Base-by-base conservation (phyloP, 768 basidiomycete genomes). In the Rhodotorula diobovata region DNA sequence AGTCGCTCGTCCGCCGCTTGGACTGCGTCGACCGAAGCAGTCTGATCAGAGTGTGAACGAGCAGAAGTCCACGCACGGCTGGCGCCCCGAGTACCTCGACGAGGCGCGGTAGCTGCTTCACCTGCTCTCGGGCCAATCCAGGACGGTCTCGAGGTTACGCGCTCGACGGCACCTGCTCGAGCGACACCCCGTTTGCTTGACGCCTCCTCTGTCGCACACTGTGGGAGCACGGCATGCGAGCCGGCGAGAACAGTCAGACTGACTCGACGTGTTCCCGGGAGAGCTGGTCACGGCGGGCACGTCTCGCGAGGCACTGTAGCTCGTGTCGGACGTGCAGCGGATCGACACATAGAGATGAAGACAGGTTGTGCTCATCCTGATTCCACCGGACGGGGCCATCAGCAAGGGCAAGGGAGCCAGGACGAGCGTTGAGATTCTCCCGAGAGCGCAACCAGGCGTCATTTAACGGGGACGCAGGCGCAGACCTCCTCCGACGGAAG, bases 221-320 rank as follows among this genome's bases (percentile, higher is more conserved):
- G 54, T 8, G 54, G 55, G 63, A 18, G 63, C 9, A 21, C 21
- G 4, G 4, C n/a, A 11, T n/a, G 45, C 9, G 16, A 15, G 6
- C 15, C 21, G 45, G 45, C 45, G 45, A 18, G 45, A 46, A 21
- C 18, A 46, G 20, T 4, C 6, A 46, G 15, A 21, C 15, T 46
- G 45, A 46, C 56, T 66, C 14, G 64, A 66, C 34, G 32, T 66
- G 23, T 66, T 58, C 56, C 63, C 53, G 7, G 53, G 56, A 39
- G 53, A 20, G 34, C 45, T 28, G 9, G 48, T 63, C 39, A 50
- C 15, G 7, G 59, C 58, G 1, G 21, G 48, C 25, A 41, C 30
- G 34, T 35, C 34, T 20, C 39, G 53, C 48, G 2, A 14, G 7
- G 15, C 62, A 20, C 30, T n/a, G 16, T 9, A 32, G 51, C 51